Conservation (phyloP, 2,329 filamentous ascomycete genomes). For the Xylariomycetidae sp. region DNA sequence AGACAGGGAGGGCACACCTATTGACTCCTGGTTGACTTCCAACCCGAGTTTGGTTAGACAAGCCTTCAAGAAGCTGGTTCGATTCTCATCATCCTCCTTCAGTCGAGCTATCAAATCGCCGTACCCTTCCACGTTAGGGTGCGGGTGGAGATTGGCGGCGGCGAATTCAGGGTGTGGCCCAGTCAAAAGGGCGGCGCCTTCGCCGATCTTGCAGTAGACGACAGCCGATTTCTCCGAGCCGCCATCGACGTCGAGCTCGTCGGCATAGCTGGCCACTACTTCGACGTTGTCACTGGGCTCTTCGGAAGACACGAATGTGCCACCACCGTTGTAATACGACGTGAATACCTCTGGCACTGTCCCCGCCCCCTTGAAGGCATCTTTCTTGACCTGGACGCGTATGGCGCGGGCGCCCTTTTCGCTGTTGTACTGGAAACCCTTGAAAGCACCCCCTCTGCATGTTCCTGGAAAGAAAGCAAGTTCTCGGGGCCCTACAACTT, state of each 20-base stretch:
- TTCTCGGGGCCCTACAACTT: conserved; percentile 81
- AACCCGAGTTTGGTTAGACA: conserved; percentile 76
- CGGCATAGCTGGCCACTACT: conserved; percentile 73
- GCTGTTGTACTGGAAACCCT: conserved; percentile 84
- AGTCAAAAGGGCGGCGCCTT: conserved; percentile 73
- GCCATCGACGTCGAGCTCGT: conserved; percentile 68
- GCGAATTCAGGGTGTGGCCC: conserved; percentile 96
- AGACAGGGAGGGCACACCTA: conserved; percentile 72
- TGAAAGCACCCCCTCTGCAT: conserved; percentile 81
- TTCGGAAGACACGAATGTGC: conserved; percentile 76
- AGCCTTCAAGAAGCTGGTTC: conserved; percentile 70
- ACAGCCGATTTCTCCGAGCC: conserved; percentile 71
- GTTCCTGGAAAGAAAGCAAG: conserved; percentile 81
- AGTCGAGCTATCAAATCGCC: conserved; percentile 62
- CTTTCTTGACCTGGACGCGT: conserved; percentile 57
- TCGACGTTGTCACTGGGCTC: conserved; percentile 62
- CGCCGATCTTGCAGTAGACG: conserved; percentile 75
- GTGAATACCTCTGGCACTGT: conserved; percentile 56
- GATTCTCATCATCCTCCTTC: conserved; percentile 59
- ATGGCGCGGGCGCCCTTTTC: conserved; percentile 76
- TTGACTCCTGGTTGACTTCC: conserved; percentile 63
- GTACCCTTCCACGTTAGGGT: conserved; percentile 63
- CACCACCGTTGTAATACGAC: conserved; percentile 91
- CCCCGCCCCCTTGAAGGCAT: conserved; percentile 43
- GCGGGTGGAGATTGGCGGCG: conserved; percentile 65